Percentiles rank a stretch among this genome's conserved stretches.
Evolutionary conservation across 257 asterid species (phyloP).

Genomic region (Penstemon barbatus): DNA sequence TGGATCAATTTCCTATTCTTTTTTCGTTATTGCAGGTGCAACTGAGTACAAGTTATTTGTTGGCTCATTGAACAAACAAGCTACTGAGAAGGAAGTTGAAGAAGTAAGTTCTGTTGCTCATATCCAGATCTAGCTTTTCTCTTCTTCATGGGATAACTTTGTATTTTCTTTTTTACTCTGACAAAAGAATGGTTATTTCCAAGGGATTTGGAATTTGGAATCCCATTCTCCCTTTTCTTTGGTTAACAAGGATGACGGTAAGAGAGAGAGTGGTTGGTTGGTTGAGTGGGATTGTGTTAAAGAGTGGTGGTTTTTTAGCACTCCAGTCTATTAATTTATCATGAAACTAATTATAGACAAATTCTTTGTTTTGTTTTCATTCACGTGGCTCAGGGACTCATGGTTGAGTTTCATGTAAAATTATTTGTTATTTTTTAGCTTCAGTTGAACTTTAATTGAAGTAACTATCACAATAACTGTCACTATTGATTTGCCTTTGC

Average conservation of each 20-base stretch:
- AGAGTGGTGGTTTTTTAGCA: slow-evolving; percentile 1
- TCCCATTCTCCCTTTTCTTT: neutral
- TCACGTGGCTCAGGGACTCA: slow-evolving; percentile 1
- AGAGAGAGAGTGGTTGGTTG: neutral
- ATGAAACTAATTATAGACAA: neutral
- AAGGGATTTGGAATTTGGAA: slow-evolving; percentile 1
- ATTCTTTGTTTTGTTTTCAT: neutral
- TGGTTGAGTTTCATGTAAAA: slow-evolving; percentile 10
- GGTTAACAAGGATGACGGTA: neutral
- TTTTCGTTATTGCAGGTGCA: slow-evolving; percentile 57
- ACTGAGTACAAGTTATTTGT: slow-evolving; percentile 89
- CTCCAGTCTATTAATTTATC: slow-evolving; percentile 5
- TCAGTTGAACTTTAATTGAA: slow-evolving; percentile 5
- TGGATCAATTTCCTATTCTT: slow-evolving; percentile 25
- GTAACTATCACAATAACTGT: slow-evolving; percentile 22
- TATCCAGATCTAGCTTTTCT: slow-evolving; percentile 14
- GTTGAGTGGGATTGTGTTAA: neutral
- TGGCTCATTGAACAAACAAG: slow-evolving; percentile 85
- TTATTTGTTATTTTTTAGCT: slow-evolving; percentile 18
- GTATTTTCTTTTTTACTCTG: slow-evolving; percentile 14
- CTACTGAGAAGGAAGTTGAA: slow-evolving; percentile 90
- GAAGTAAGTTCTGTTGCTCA: slow-evolving; percentile 55
- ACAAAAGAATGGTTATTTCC: slow-evolving; percentile 2
- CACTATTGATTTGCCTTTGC: slow-evolving; percentile 27
- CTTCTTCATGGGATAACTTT: slow-evolving; percentile 18